phyloP scores from a whole-genome alignment of 139 green algal species.

The Monoraphidium neglectum region DNA sequence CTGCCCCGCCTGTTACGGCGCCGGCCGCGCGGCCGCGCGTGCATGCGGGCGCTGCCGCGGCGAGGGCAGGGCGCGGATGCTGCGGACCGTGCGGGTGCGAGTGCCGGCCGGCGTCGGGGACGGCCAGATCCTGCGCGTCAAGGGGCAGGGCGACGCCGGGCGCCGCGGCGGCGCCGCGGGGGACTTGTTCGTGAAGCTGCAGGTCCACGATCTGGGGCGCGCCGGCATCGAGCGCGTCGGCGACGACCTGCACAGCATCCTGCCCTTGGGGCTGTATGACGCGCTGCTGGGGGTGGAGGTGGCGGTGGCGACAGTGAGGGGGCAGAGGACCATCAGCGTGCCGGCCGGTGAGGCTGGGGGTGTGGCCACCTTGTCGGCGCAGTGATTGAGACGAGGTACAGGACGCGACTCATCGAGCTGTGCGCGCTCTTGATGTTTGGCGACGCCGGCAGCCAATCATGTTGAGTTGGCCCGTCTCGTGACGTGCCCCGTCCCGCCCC shows the following conservation, averaged over 20 bases:
- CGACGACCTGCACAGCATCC: slow-evolving; percentile 30
- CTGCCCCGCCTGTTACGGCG: slow-evolving; percentile 25
- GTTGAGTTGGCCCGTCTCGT: not conserved
- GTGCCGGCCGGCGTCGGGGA: slow-evolving; percentile 34
- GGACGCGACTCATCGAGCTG: too few relatives aligned
- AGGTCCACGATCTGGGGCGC: slow-evolving; percentile 33
- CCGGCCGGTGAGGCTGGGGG: slow-evolving; percentile 25
- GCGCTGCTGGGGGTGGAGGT: slow-evolving; percentile 26
- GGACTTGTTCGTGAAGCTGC: slow-evolving; percentile 38
- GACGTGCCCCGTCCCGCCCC: not conserved
- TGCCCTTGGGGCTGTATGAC: slow-evolving; percentile 26
- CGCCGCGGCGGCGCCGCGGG: slow-evolving; percentile 22
- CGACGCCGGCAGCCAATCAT: not conserved
- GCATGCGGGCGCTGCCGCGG: slow-evolving; percentile 4
- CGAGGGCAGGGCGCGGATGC: not conserved
- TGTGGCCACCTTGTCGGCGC: not conserved
- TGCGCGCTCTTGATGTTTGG: not conserved
- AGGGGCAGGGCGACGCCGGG: slow-evolving; percentile 34
- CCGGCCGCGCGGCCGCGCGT: not conserved
- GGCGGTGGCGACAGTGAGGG: slow-evolving; percentile 31
- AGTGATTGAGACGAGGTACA: not conserved
- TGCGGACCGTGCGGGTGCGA: slow-evolving; percentile 7
- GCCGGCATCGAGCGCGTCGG: slow-evolving; percentile 16
- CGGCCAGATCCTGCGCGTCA: slow-evolving; percentile 29
- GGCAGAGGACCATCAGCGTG: slow-evolving; percentile 16